Percentiles rank a stretch among this genome's conserved stretches.
These are phyloP conservation scores for Boletus subparvulus DNA, from an alignment of 768 basidiomycete genomes.

Conservation along the genomic window DNA sequence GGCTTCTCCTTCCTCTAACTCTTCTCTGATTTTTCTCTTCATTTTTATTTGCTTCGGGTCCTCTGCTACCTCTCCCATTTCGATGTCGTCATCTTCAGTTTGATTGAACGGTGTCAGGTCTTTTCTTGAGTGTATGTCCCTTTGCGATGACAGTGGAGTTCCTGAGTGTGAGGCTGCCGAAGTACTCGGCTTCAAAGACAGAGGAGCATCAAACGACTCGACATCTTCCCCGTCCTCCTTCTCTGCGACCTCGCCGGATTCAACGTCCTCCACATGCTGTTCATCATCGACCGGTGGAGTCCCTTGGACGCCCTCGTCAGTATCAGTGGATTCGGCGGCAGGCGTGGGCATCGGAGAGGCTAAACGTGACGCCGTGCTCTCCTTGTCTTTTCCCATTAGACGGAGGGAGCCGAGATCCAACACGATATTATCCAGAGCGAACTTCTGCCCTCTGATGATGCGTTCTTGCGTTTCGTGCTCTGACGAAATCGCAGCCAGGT, in stretches of 20 bases:
- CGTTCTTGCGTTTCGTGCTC: constrained; percentile 76
- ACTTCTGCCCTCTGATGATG: constrained; percentile 65
- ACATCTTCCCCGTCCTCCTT: constrained; percentile 39
- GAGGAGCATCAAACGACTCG: constrained; percentile 29
- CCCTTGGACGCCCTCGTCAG: constrained; percentile 26
- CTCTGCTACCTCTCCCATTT: constrained; percentile 91
- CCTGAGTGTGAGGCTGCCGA: constrained; percentile 34
- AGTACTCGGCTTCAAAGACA: constrained; percentile 33
- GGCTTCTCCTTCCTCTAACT: constrained; percentile 85
- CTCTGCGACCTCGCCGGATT: constrained; percentile 45
- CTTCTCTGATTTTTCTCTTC: constrained; percentile 63
- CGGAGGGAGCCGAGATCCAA: constrained; percentile 59
- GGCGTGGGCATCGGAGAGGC: constrained; percentile 50
- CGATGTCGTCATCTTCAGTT: constrained; percentile 65
- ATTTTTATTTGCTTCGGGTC: constrained; percentile 46
- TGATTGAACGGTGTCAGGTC: constrained; percentile 21
- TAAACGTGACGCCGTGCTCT: constrained; percentile 40
- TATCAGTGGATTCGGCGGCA: constrained; percentile 38
- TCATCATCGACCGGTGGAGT: constrained; percentile 31
- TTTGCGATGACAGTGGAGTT: constrained; percentile 28
- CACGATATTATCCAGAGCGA: constrained; percentile 65
- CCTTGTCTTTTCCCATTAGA: constrained; percentile 68
- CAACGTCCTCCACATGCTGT: constrained; percentile 38
- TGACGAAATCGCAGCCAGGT: constrained; percentile 69
- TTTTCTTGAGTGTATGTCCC: constrained; percentile 24